Percentiles rank a stretch among this genome's conserved stretches.
Evolutionary conservation across 2,329 filamentous ascomycete genomes (phyloP).

Genomic region (Scedosporium dehoogii): DNA sequence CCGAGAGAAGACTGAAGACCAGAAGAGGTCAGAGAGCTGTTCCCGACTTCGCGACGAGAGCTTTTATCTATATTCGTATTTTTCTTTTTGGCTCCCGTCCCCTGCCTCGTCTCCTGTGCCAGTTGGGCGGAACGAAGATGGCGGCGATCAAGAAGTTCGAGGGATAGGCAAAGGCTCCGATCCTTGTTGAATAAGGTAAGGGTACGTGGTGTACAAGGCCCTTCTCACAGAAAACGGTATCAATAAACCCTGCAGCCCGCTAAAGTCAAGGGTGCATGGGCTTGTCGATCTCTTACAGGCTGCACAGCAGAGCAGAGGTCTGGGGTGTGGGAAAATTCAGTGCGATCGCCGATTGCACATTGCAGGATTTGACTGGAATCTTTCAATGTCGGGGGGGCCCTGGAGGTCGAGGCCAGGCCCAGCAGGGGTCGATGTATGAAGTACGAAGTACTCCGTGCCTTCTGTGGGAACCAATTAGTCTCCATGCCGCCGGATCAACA

Average conservation of each 20-base stretch:
- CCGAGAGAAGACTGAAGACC: conserved; percentile 17
- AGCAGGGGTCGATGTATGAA: no score
- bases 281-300: not conserved
- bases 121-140: not conserved
- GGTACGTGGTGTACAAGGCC: no score
- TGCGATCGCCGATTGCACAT: not conserved
- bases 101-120: not conserved
- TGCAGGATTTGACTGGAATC: no score
- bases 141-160: not conserved
- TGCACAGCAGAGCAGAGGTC: not conserved
- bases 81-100: not conserved
- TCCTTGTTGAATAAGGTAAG: no score
- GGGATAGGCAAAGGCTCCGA: not conserved
- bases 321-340: not conserved
- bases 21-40: conserved; percentile 12
- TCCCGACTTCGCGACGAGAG: not conserved
- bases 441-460: no score
- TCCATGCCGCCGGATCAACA: no score
- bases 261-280: not conserved
- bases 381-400: no score
- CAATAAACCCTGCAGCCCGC: not conserved
- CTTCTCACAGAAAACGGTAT: not conserved
- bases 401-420: no score
- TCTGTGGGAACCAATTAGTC: no score
- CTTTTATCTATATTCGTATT: not conserved